phyloP scores from a whole-genome alignment of 495 filamentous ascomycete species.

The Tuber aestivum region DNA sequence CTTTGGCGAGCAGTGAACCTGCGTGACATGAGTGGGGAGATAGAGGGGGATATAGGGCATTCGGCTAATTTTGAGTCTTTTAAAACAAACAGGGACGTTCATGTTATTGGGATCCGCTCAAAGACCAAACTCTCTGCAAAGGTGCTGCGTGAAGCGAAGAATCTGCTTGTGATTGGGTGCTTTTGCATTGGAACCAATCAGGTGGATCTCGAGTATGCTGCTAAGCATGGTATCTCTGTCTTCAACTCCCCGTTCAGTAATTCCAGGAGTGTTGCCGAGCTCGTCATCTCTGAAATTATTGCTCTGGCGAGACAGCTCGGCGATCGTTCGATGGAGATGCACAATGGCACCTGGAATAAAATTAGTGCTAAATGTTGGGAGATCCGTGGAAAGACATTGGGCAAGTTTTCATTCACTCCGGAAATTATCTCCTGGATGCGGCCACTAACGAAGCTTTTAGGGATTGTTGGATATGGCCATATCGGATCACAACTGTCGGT shows the following conservation, averaged over 20 bases:
- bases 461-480: conserved; percentile 94
- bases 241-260: conserved; percentile 99
- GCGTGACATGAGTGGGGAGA: not conserved
- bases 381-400: conserved; percentile 90
- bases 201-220: conserved; percentile 86
- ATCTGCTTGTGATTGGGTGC: conserved; percentile 89
- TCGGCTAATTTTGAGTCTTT: not conserved
- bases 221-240: conserved; percentile 84
- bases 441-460: conserved; percentile 41
- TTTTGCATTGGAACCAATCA: conserved; percentile 99
- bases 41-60: not conserved
- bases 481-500: conserved; percentile 95
- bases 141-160: conserved; percentile 79
- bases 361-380: conserved; percentile 96
- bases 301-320: conserved; percentile 83
- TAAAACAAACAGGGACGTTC: conserved; percentile 59
- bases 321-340: conserved; percentile 89
- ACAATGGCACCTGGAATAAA: conserved; percentile 94
- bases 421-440: not conserved
- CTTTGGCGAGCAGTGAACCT: too few relatives aligned
- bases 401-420: conserved; percentile 45
- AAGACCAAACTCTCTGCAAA: conserved; percentile 86
- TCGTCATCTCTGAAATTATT: conserved; percentile 91
- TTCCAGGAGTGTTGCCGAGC: conserved; percentile 89
- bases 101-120: conserved; percentile 94